Percentiles rank a stretch among this genome's conserved stretches.
phyloP scores from a whole-genome alignment of 257 asterid genomes.

The Nicotiana sylvestris region DNA sequence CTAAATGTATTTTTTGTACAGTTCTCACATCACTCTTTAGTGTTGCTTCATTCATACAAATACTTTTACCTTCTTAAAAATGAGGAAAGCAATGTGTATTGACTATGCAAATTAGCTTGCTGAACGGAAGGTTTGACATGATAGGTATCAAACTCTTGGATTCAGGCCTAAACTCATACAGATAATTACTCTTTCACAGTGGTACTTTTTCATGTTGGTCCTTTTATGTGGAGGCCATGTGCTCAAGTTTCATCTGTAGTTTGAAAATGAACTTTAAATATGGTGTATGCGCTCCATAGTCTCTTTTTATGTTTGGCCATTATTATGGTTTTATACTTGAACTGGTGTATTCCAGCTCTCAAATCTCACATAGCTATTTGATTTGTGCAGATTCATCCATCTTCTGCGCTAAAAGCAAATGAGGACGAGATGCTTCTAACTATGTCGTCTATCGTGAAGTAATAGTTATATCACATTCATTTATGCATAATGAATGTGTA shows the following conservation, averaged over 20 bases:
- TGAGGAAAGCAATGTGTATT: slow-evolving; percentile 60
- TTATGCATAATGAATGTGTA: no score
- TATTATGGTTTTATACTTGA: neutral
- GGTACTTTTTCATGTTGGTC: neutral
- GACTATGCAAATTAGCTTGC: slow-evolving; percentile 87
- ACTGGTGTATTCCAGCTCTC: no score
- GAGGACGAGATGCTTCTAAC: no score
- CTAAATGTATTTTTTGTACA: no score
- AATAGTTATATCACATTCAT: no score
- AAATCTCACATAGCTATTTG: no score
- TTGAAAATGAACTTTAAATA: neutral
- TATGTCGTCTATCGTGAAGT: no score
- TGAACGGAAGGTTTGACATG: slow-evolving; percentile 79
- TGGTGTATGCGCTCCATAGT: neutral
- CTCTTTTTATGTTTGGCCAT: neutral
- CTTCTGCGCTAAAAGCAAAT: no score
- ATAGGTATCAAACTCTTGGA: slow-evolving; percentile 74
- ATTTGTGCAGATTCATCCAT: no score
- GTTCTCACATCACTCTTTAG: no score
- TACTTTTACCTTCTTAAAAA: no score
- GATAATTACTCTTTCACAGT: slow-evolving; percentile 29
- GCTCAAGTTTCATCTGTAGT: neutral
- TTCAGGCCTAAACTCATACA: slow-evolving; percentile 77
- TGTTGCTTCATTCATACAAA: no score
- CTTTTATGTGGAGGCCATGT: neutral